Base-by-base conservation (phyloP, 768 basidiomycete genomes). In the Phlebiopsis flavidoalba region DNA sequence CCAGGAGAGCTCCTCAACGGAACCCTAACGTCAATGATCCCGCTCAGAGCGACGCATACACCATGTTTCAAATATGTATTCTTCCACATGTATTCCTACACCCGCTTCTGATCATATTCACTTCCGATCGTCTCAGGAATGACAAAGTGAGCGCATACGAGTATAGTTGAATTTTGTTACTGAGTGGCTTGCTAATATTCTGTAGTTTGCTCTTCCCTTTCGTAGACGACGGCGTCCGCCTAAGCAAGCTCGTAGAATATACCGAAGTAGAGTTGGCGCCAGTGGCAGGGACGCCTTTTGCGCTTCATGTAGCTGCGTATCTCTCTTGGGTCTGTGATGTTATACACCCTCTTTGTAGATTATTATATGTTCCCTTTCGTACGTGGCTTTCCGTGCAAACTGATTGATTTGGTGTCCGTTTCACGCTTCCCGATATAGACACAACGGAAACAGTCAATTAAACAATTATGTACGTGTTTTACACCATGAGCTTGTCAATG, bases 1-100 rank as follows among this genome's bases (percentile, higher is more conserved):
- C 54, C 97, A 99, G 73, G 97, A 98, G 67, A 98, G 67, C 79
- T 99, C 2, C 77, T 99, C 61, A 89, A 96, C 69, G 91, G n/a
- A n/a, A 96, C 65, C 96, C 97, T 8, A 99, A 99, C 69, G 91
- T 95, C 46, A 91, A 89, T 60, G 97, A 99, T 76, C 97, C 97
- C 7, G 97, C 97, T 0, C 97, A 99, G 72, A 94, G 95, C 58
- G 96, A 98, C 67, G 97, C 97, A 11, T 98, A 98, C 74, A 95
- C 93, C 35, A 91, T 97, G 88, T 98, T n/a, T 95, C 82, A 97
- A 96, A 95, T 96, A 67, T 68, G 93, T 78, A 14, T n/a, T 11
- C 21, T n/a, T 21, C 15, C 1, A 45, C 17, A 14, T 48, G 6
- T 55, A 15, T 48, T 26, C 7, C n/a, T n/a, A 8, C 48, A n/a